A percentile compares a stretch with the other conserved stretches of the same genome.
Conservation (phyloP, 345 rosid species). For the Hibiscus syriacus region DNA sequence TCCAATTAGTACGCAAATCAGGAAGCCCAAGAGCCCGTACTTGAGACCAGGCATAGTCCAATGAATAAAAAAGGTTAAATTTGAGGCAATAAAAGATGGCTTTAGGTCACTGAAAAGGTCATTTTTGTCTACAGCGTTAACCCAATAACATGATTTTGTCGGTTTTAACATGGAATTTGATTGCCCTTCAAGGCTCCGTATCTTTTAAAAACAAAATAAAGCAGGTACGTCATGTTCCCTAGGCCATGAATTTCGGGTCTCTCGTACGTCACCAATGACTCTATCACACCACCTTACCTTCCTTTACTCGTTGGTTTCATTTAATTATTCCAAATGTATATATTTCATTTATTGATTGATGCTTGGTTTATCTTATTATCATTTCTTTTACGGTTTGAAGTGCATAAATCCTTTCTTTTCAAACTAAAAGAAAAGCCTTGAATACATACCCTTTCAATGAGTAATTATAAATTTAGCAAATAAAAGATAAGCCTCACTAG, state of each 20-base stretch:
- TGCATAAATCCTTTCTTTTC: too few relatives aligned
- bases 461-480: too few relatives aligned
- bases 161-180: constrained; percentile 2
- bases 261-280: constrained; percentile 13
- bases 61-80: too few relatives aligned
- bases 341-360: not conserved
- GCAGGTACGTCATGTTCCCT: constrained; percentile 14
- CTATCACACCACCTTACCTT: constrained; percentile 8
- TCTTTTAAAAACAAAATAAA: not conserved
- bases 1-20: too few relatives aligned
- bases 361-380: not conserved
- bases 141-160: too few relatives aligned
- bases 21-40: too few relatives aligned
- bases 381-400: not conserved
- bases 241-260: constrained; percentile 3
- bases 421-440: too few relatives aligned
- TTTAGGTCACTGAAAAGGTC: not conserved
- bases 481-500: too few relatives aligned
- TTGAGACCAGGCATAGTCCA: too few relatives aligned
- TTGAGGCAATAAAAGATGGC: too few relatives aligned
- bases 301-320: constrained; percentile 3
- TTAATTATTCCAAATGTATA: not conserved
- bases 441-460: too few relatives aligned
- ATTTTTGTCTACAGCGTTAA: not conserved
- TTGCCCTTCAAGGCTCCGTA: constrained; percentile 19